Conservation (phyloP, 768 basidiomycete species). For the Galerina marginata region DNA sequence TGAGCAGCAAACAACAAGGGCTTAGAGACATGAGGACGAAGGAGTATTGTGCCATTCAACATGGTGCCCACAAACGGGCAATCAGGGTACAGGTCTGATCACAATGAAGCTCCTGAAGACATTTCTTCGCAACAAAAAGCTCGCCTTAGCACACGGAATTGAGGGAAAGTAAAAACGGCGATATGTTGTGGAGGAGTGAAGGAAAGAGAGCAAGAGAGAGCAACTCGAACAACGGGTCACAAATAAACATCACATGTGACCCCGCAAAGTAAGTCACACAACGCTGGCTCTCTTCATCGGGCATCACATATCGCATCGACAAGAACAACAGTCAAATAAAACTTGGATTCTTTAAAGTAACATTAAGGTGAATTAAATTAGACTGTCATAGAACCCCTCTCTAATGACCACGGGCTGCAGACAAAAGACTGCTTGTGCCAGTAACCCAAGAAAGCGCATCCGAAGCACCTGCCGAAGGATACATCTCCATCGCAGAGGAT, state of each 20-base stretch:
- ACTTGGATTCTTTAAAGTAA: no score
- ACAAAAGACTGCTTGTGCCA: no score
- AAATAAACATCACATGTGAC: neutral
- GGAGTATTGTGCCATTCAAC: slow-evolving; percentile 8
- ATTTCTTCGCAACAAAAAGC: neutral
- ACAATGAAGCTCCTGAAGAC: neutral
- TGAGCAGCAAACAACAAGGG: no score
- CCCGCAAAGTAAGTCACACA: neutral
- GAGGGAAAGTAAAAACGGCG: neutral
- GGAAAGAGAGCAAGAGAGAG: no score
- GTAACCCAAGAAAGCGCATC: no score
- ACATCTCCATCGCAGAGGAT: no score
- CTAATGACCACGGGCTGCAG: no score
- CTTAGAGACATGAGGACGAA: no score
- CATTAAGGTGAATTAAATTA: no score
- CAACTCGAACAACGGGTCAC: neutral
- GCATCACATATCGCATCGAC: neutral
- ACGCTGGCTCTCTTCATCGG: neutral
- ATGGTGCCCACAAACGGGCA: slow-evolving; percentile 2
- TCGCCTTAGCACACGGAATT: neutral
- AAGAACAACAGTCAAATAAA: no score
- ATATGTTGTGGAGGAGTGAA: neutral
- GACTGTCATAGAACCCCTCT: no score
- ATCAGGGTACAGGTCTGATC: slow-evolving; percentile 1
- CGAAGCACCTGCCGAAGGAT: no score